Evolutionary conservation across 1,139 yeast species (phyloP), one percentile per base, ranked within the genome.

Genomic region (Wickerhamiella infanticola): DNA sequence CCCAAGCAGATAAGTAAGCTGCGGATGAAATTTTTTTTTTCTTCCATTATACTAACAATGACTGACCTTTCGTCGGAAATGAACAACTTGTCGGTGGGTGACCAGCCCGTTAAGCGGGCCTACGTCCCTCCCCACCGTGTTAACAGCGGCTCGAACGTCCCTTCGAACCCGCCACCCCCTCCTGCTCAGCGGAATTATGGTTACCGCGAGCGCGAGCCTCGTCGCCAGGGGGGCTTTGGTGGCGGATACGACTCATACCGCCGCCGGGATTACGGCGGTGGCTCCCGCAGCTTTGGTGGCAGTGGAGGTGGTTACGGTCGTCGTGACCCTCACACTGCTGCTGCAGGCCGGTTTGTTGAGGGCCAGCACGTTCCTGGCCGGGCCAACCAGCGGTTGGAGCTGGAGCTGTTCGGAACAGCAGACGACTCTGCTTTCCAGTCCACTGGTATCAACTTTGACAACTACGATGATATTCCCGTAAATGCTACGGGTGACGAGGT

Each of bases 391-490:
- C 69, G 72, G 50, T 60, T 81, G 56, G 98, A 90, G 68, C 58
- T 73, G 50, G 90, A 85, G 61, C 72, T 93, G 55, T 93, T 83
- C 60, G 98, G 98, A 58, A 77, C 77, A 45, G 76, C 80, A 44
- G 95, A 88, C 47, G 97, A 86, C 64, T 67, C 85, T 48, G 65
- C 66, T 42, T 79, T 79, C 74, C 95, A 83, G 71, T 80, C 94
- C 44, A 83, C 95, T 42, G 99, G 99, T 72, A 93, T 90, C 69
- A 90, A 90, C 72, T 90, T 90, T 63, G 99, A 90, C 66, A 86
- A 85, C 72, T 90, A 93, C 67, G 98, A 90, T 64, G 97, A 90
- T 50, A 90, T 93, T 55, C 98, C 98, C 51, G 96, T 90, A 55
- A 97, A 90, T 68, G 99, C 96, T 44, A 71, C 95, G 44, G 99